Conservation (phyloP, 495 filamentous ascomycete genomes). For the Aspergillus bertholletiae region DNA sequence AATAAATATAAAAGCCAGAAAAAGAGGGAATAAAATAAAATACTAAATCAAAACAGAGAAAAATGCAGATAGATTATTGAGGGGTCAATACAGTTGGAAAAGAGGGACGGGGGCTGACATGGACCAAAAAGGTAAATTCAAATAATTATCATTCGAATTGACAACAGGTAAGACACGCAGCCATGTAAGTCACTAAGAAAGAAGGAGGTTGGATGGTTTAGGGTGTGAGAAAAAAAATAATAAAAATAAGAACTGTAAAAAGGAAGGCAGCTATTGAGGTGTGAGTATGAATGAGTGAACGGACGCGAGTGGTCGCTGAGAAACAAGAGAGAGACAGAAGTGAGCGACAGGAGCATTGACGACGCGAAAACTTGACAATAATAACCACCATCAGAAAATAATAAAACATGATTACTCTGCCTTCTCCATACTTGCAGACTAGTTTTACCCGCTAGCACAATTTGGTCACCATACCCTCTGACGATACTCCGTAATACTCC, state of each 20-base stretch:
- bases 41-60: slow-evolving; percentile 8
- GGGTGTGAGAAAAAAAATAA: slow-evolving; percentile 7
- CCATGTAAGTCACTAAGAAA: not conserved
- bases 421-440: not conserved
- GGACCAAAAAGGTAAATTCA: not conserved
- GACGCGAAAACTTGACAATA: slow-evolving; percentile 4
- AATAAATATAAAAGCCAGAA: slow-evolving; percentile 8
- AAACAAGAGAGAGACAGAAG: not conserved
- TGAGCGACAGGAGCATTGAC: slow-evolving; percentile 5
- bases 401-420: slow-evolving; percentile 6
- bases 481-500: not conserved
- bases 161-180: not conserved
- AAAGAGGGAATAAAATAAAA: slow-evolving; percentile 10
- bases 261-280: slow-evolving; percentile 12
- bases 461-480: not conserved
- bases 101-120: slow-evolving; percentile 15
- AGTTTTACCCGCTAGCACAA: not conserved
- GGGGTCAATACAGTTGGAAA: slow-evolving; percentile 13
- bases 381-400: slow-evolving; percentile 4
- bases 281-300: slow-evolving; percentile 12
- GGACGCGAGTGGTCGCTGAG: slow-evolving; percentile 15
- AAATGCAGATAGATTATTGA: slow-evolving; percentile 20
- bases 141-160: not conserved
- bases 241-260: slow-evolving; percentile 1
- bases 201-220: slow-evolving; percentile 6